Conservation (phyloP, 2,329 filamentous ascomycete genomes). For the Calonectria fujianensis region DNA sequence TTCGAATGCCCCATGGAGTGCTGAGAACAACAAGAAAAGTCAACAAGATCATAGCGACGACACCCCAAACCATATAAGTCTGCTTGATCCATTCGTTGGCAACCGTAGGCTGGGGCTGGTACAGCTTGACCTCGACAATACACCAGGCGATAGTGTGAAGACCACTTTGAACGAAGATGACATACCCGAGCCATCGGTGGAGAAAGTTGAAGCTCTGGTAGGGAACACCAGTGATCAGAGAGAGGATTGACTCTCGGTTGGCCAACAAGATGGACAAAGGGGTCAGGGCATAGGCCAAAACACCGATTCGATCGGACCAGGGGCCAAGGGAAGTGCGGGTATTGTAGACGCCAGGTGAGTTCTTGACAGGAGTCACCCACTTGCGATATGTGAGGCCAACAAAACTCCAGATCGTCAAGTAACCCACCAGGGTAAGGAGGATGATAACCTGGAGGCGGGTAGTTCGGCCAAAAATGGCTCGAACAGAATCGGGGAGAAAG, state of each 20-base stretch:
- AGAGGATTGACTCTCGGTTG: constrained; percentile 82
- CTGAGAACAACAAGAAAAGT: constrained; percentile 77
- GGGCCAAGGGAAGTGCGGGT: constrained; percentile 80
- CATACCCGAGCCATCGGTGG: constrained; percentile 84
- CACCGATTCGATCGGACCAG: constrained; percentile 81
- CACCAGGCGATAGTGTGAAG: constrained; percentile 84
- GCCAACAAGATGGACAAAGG: constrained; percentile 81
- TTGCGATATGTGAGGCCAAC: constrained; percentile 80
- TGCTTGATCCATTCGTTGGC: constrained; percentile 76
- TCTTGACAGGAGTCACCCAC: constrained; percentile 82
- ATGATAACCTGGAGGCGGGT: constrained; percentile 81
- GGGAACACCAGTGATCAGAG: constrained; percentile 81
- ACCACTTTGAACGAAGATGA: constrained; percentile 80
- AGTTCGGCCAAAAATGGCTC: constrained; percentile 78
- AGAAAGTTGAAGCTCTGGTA: constrained; percentile 87
- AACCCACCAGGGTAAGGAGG: constrained; percentile 74
- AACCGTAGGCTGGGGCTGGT: constrained; percentile 81
- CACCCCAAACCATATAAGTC: constrained; percentile 83
- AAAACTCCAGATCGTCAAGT: constrained; percentile 81
- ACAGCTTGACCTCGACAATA: constrained; percentile 78
- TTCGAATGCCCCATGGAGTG: constrained; percentile 73
- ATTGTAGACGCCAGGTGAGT: constrained; percentile 73
- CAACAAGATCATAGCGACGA: constrained; percentile 80
- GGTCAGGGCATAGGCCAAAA: constrained; percentile 83
- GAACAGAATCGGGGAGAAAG: constrained; percentile 77